Percentiles rank a stretch among this genome's conserved stretches.
Evolutionary conservation across 345 rosid species (phyloP).

Genomic region (Sisymbrium altissimum): DNA sequence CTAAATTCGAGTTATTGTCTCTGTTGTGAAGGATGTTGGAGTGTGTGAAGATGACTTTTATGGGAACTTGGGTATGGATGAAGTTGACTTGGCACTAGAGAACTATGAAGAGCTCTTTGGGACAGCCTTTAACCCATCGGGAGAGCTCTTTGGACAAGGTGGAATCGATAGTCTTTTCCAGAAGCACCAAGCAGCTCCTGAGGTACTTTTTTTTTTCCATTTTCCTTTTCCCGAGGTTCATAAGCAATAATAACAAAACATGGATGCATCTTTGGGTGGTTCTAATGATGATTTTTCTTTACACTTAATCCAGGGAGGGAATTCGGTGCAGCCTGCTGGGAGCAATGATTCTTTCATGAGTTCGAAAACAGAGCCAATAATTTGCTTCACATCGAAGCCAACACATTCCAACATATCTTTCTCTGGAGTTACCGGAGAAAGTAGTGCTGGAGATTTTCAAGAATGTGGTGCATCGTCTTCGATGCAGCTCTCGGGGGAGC

Average conservation of each 20-base stretch:
- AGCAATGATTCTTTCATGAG: constrained; percentile 87
- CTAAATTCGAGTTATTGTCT: constrained; percentile 13
- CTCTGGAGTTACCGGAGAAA: constrained; percentile 89
- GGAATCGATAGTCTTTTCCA: constrained; percentile 86
- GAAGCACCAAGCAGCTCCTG: constrained; percentile 42
- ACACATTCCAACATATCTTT: constrained; percentile 74
- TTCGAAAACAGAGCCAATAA: constrained; percentile 81
- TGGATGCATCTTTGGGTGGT: not conserved
- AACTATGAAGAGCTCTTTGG: constrained; percentile 97
- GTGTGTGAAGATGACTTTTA: constrained; percentile 51
- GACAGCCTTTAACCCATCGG: constrained; percentile 65
- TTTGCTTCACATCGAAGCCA: constrained; percentile 52
- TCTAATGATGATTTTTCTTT: not conserved
- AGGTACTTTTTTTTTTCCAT: constrained; percentile 13
- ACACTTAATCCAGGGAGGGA: constrained; percentile 37
- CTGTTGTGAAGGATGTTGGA: constrained; percentile 27
- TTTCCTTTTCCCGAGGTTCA: not conserved
- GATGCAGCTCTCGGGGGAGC: constrained; percentile 72
- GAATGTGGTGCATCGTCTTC: constrained; percentile 84
- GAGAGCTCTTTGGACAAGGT: constrained; percentile 75
- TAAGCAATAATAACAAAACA: not conserved
- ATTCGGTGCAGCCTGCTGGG: constrained; percentile 55
- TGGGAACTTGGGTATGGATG: constrained; percentile 81
- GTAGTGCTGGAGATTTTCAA: constrained; percentile 77
- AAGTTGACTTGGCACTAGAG: constrained; percentile 78